These are phyloP conservation scores for Penicillium diatomitis DNA, from an alignment of 495 filamentous ascomycete species.

Conservation along the genomic window DNA sequence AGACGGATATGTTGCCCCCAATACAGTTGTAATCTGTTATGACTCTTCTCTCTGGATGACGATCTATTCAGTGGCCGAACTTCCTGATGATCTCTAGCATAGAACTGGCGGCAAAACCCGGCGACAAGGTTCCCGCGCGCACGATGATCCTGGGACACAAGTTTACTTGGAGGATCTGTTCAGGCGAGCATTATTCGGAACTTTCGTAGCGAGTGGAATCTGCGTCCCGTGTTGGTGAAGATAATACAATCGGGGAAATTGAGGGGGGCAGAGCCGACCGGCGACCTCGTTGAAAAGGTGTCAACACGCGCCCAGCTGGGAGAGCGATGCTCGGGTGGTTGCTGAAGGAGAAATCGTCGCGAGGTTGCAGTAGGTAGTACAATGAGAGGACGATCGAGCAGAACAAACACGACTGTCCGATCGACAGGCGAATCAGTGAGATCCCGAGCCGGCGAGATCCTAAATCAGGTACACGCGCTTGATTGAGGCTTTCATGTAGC, in stretches of 20 bases:
- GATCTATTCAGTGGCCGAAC: no score
- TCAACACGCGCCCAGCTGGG: conserved; percentile 7
- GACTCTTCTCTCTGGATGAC: no score
- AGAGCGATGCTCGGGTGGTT: conserved; percentile 1
- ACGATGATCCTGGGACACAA: conserved; percentile 7
- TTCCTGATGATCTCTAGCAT: no score
- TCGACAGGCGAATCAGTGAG: conserved; percentile 14
- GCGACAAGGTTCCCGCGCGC: conserved; percentile 11
- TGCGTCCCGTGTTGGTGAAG: no score
- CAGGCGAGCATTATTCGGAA: conserved; percentile 29
- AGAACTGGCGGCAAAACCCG: no score
- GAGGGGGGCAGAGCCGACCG: conserved; percentile 21
- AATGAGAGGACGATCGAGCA: conserved; percentile 1
- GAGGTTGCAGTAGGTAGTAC: conserved; percentile 4
- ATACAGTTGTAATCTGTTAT: no score
- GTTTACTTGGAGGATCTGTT: conserved; percentile 4
- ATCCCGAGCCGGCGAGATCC: conserved; percentile 8
- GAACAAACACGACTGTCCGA: conserved; percentile 13
- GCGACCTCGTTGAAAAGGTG: conserved; percentile 19
- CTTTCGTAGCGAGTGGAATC: no score
- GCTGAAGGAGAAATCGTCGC: conserved; percentile 8
- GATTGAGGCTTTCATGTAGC: conserved; percentile 8
- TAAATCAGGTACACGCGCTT: conserved; percentile 11
- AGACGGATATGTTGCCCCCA: conserved; percentile 7
- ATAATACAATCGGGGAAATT: no score